Evolutionary conservation across 331 rosid genomes (phyloP).

Genomic region (Prunus yedoensis): DNA sequence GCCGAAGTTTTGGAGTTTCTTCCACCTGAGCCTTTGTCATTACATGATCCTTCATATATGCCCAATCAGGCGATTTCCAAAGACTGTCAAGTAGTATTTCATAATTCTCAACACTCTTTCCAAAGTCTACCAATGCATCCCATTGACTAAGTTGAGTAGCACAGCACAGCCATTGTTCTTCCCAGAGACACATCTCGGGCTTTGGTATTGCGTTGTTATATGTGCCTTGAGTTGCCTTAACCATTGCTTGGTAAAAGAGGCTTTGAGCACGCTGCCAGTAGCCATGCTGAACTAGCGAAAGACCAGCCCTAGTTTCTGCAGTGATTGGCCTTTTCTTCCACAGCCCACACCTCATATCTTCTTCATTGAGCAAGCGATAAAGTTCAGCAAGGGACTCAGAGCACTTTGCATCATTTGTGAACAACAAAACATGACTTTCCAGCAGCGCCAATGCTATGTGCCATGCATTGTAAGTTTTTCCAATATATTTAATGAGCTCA

Average conservation of each 20-base stretch:
- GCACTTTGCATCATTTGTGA: constrained; percentile 84
- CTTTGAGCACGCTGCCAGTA: constrained; percentile 99
- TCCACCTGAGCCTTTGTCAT: constrained; percentile 99
- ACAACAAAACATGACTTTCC: constrained; percentile 95
- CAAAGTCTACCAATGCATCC: constrained; percentile 90
- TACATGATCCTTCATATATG: constrained; percentile 89
- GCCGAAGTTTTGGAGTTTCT: constrained; percentile 92
- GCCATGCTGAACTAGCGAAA: constrained; percentile 98
- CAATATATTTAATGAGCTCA: constrained; percentile 95
- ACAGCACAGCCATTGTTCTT: constrained; percentile 96
- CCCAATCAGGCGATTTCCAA: constrained; percentile 98
- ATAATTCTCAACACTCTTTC: constrained; percentile 80
- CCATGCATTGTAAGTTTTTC: constrained; percentile 98
- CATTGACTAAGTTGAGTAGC: constrained; percentile 97
- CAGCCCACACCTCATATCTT: constrained; percentile 97
- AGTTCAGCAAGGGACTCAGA: constrained; percentile 95
- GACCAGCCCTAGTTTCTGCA: constrained; percentile 97
- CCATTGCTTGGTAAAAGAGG: constrained; percentile 98
- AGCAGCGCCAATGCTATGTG: constrained; percentile 90
- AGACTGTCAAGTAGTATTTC: constrained; percentile 92
- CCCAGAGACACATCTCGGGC: constrained; percentile 99
- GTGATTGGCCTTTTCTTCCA: constrained; percentile 93
- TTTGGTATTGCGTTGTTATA: constrained; percentile 83
- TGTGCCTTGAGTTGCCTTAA: constrained; percentile 99
- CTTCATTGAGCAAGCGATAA: constrained; percentile 80